These are phyloP conservation scores for Musa beccarii DNA, from an alignment of 176 grass and related monocot species.

Conservation along the genomic window DNA sequence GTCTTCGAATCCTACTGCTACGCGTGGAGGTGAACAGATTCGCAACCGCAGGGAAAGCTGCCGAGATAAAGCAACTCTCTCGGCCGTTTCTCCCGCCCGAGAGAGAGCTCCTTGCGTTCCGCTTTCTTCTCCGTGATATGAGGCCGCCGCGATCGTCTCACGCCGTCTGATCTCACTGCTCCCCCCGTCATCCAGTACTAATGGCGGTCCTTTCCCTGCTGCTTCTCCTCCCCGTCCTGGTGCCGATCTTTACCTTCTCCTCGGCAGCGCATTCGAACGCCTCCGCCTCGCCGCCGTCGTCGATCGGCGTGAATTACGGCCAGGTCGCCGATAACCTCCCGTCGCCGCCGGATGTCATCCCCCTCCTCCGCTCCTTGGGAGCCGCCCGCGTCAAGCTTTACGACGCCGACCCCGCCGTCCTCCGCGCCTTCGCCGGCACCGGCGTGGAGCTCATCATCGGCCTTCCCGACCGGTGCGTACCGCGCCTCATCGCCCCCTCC, in stretches of 20 bases:
- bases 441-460: slow-evolving; percentile 64
- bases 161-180: neutral
- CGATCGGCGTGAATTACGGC: slow-evolving; percentile 73
- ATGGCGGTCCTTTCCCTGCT: neutral
- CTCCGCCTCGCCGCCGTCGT: neutral
- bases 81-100: no score
- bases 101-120: no score
- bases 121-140: neutral
- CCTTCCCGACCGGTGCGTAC: slow-evolving; percentile 48
- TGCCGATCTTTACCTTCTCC: slow-evolving; percentile 6
- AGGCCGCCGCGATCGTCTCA: neutral
- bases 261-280: neutral
- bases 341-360: slow-evolving; percentile 30
- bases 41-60: no score
- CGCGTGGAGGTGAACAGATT: no score
- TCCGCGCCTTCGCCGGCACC: slow-evolving; percentile 58
- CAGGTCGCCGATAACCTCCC: slow-evolving; percentile 81
- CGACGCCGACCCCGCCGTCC: slow-evolving; percentile 59
- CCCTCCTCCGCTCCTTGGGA: slow-evolving; percentile 48
- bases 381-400: slow-evolving; percentile 56
- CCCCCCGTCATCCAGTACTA: neutral
- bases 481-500: slow-evolving; percentile 35
- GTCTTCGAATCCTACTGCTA: no score
- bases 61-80: no score
- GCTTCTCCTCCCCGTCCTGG: slow-evolving; percentile 21